Percentiles rank a stretch among this genome's conserved stretches.
phyloP scores from a whole-genome alignment of 2,329 filamentous ascomycete species.

The Nothophoma quercina region DNA sequence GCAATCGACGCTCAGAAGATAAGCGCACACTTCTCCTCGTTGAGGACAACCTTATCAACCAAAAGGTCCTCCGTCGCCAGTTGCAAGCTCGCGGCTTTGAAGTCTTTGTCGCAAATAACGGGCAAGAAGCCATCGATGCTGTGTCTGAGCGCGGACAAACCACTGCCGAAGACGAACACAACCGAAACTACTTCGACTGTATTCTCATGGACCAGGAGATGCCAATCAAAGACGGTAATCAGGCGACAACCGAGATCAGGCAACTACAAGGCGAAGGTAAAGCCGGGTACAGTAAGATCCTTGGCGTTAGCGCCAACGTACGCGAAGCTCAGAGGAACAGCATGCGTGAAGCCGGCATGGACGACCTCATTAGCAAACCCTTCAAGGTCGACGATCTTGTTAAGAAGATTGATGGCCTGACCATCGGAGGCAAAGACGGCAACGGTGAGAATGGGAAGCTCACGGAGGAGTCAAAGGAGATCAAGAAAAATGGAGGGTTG shows the following conservation, averaged over 20 bases:
- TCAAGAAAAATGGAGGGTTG: background rate
- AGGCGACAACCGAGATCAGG: slow-evolving; percentile 51
- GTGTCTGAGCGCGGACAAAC: slow-evolving; percentile 42
- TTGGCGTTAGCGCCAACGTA: slow-evolving; percentile 52
- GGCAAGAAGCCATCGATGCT: slow-evolving; percentile 54
- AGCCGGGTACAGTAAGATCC: slow-evolving; percentile 44
- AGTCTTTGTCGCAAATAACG: slow-evolving; percentile 54
- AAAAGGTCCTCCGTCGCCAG: slow-evolving; percentile 59
- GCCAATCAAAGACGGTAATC: slow-evolving; percentile 54
- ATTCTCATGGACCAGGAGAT: slow-evolving; percentile 57
- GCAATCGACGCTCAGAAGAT: slow-evolving; percentile 21
- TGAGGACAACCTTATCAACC: slow-evolving; percentile 59
- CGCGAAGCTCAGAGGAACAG: slow-evolving; percentile 43
- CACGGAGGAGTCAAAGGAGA: background rate
- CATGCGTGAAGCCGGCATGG: slow-evolving; percentile 49
- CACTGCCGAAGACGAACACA: slow-evolving; percentile 14
- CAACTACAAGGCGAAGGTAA: slow-evolving; percentile 45
- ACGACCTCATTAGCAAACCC: slow-evolving; percentile 51
- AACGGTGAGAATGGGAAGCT: slow-evolving; percentile 5
- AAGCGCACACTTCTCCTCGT: slow-evolving; percentile 51
- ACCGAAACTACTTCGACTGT: slow-evolving; percentile 48
- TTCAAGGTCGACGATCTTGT: slow-evolving; percentile 49
- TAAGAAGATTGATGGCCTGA: slow-evolving; percentile 35
- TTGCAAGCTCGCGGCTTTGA: slow-evolving; percentile 54
- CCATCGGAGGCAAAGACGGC: slow-evolving; percentile 18